Percentiles rank a stretch among this genome's conserved stretches.
Conservation (phyloP, 176 grass and related monocot genomes). For the Hordeum marinum region DNA sequence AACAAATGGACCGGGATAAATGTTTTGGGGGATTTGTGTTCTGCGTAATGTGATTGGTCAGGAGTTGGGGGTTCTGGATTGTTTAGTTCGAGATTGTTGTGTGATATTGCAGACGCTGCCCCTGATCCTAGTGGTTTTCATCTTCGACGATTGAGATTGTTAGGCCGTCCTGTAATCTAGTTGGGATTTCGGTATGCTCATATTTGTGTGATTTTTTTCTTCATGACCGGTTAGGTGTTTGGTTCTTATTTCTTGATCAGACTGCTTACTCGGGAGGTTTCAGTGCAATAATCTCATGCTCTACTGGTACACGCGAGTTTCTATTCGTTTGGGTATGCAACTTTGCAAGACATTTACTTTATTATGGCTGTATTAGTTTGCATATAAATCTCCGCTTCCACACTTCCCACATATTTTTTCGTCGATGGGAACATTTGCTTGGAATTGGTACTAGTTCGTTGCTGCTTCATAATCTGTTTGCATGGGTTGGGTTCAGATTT, state of each 20-base stretch:
- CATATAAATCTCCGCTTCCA: neutral
- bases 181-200: too few species aligned
- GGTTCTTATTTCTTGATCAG: slow-evolving; percentile 8
- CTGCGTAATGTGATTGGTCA: neutral
- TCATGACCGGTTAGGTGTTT: neutral
- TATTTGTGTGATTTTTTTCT: neutral
- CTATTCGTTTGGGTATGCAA: neutral
- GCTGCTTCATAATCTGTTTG: neutral
- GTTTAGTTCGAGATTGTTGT: neutral
- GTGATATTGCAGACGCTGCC: neutral
- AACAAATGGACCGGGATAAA: too few species aligned
- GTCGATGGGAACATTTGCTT: neutral
- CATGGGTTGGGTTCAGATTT: neutral
- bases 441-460: neutral
- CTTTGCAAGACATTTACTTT: too few species aligned
- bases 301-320: neutral
- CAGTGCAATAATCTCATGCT: slow-evolving; percentile 1
- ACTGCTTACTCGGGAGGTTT: neutral
- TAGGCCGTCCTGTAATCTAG: too few species aligned
- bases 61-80: neutral
- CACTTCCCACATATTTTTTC: neutral
- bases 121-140: neutral
- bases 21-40: neutral
- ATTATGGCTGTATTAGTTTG: neutral
- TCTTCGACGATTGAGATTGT: too few species aligned